Conservation (phyloP, 495 filamentous ascomycete species). For the Lasiosphaeriaceae sp. region DNA sequence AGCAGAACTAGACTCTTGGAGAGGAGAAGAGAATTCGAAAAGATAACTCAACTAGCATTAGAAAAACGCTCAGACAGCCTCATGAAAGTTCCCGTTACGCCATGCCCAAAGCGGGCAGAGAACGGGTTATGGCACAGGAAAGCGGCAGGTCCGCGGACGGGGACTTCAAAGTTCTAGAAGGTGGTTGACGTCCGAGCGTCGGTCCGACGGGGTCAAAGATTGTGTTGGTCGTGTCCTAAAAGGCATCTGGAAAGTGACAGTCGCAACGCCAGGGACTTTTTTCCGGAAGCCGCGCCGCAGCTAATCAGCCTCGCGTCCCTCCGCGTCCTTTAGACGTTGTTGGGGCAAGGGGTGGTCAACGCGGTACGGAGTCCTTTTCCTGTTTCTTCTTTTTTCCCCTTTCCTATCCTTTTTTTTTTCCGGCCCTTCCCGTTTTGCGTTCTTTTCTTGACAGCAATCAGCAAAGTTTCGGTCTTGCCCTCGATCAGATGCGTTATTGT, state of each 20-base stretch:
- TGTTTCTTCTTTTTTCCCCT: neutral
- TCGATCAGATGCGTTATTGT: neutral
- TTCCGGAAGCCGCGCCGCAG: neutral
- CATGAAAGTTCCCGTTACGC: too few species aligned
- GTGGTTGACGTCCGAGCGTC: neutral
- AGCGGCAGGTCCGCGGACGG: neutral
- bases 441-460: neutral
- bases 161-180: neutral
- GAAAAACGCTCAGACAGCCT: too few species aligned
- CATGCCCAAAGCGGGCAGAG: too few species aligned
- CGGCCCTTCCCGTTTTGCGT: neutral
- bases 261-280: neutral
- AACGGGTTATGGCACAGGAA: too few species aligned
- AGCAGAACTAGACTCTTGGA: too few species aligned
- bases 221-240: neutral
- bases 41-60: too few species aligned
- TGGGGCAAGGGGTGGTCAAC: neutral
- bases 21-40: too few species aligned
- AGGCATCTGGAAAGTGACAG: neutral
- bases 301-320: neutral
- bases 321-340: neutral
- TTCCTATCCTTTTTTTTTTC: neutral
- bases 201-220: neutral
- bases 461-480: neutral
- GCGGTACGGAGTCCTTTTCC: neutral